phyloP scores from a whole-genome alignment of 176 grass and related monocot genomes.

The Rhynchospora tenuis region DNA sequence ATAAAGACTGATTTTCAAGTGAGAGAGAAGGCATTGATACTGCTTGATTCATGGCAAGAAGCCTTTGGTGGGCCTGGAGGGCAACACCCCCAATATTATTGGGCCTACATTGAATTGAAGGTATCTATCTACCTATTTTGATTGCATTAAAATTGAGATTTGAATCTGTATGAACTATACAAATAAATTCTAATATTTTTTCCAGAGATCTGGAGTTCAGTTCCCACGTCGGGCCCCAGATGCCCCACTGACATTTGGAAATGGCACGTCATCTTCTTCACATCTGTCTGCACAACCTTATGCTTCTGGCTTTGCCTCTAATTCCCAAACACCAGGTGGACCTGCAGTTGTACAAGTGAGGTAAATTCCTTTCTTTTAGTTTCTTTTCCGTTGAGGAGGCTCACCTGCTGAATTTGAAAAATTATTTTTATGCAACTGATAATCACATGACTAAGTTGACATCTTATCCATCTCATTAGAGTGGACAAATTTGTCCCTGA shows the following conservation, averaged over 20 bases:
- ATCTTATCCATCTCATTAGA: neutral
- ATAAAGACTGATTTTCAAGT: slow-evolving; percentile 84
- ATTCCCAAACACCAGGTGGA: slow-evolving; percentile 32
- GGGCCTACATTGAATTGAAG: slow-evolving; percentile 91
- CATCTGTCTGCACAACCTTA: slow-evolving; percentile 39
- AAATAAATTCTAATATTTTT: slow-evolving; percentile 14
- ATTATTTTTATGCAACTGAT: neutral
- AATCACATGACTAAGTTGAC: neutral
- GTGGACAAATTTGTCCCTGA: neutral
- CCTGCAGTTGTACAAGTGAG: slow-evolving; percentile 52
- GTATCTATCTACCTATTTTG: slow-evolving; percentile 31
- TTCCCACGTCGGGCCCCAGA: slow-evolving; percentile 65
- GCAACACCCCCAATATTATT: slow-evolving; percentile 79
- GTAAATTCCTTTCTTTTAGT: slow-evolving; percentile 25
- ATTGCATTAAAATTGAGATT: neutral
- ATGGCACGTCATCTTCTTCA: slow-evolving; percentile 31
- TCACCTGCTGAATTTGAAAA: neutral
- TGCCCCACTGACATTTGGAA: slow-evolving; percentile 70
- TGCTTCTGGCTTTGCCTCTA: slow-evolving; percentile 36
- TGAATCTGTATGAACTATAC: neutral
- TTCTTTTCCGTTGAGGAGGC: neutral
- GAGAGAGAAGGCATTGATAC: slow-evolving; percentile 66
- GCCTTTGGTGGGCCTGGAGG: slow-evolving; percentile 91
- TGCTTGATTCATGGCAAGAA: slow-evolving; percentile 99
- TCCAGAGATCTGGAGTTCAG: slow-evolving; percentile 64